phyloP scores from a whole-genome alignment of 179 eudicot genomes.

The Spergularia azorica region DNA sequence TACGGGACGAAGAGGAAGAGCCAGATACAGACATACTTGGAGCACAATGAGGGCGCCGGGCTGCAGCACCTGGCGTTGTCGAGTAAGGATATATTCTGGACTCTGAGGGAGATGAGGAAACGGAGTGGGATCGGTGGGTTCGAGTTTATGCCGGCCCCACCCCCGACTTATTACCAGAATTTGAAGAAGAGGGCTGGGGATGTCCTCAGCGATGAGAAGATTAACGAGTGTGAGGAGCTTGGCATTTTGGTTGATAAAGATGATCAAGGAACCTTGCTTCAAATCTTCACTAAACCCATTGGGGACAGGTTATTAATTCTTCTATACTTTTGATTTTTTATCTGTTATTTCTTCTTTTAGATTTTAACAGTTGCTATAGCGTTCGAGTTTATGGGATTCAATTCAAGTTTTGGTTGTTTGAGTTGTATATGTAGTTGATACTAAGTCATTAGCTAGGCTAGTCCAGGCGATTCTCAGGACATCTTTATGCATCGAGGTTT shows the following conservation, averaged over 20 bases:
- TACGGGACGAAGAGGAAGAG: slow-evolving; percentile 91
- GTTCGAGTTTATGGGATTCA: no score
- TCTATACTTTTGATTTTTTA: neutral
- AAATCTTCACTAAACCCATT: slow-evolving; percentile 86
- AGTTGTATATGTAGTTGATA: no score
- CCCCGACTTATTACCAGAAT: slow-evolving; percentile 76
- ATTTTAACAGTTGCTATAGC: no score
- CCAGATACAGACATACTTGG: slow-evolving; percentile 89
- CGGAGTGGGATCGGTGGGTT: slow-evolving; percentile 79
- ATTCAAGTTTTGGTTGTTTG: no score
- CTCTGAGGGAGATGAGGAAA: slow-evolving; percentile 85
- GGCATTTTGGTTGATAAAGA: slow-evolving; percentile 92
- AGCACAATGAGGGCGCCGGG: slow-evolving; percentile 93
- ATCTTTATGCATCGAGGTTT: no score
- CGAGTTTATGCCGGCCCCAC: slow-evolving; percentile 96
- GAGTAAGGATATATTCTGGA: slow-evolving; percentile 74
- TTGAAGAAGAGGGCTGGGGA: slow-evolving; percentile 63
- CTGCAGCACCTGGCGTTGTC: slow-evolving; percentile 83
- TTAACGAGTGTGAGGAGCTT: slow-evolving; percentile 78
- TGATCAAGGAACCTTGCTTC: slow-evolving; percentile 93
- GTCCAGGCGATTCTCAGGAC: no score
- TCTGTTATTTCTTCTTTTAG: neutral
- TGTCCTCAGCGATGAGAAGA: slow-evolving; percentile 78
- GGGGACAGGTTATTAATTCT: slow-evolving; percentile 70
- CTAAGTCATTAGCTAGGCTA: no score